Percentiles rank a stretch among this genome's conserved stretches.
Conservation (phyloP, 192 early-diverging fungal genomes). For the Jimgerdemannia lactiflua region DNA sequence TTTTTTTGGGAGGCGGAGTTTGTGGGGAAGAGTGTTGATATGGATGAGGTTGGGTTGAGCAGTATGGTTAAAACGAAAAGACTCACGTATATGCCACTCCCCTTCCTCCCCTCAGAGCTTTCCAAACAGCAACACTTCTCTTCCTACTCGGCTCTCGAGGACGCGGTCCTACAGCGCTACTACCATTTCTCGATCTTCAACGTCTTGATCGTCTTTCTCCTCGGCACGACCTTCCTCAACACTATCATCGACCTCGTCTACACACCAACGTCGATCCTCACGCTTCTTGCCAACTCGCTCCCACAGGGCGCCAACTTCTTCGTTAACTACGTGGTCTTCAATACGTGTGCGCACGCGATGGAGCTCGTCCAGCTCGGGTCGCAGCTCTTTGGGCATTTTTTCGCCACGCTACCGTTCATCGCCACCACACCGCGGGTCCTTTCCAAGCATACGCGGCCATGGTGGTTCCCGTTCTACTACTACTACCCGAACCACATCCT, state of each 20-base stretch:
- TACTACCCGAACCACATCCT: conserved; percentile 61
- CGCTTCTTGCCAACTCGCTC: conserved; percentile 43
- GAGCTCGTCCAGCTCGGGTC: conserved; percentile 58
- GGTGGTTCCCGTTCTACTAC: conserved; percentile 60
- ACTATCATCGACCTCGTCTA: conserved; percentile 45
- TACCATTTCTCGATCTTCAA: conserved; percentile 65
- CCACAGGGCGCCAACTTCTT: conserved; percentile 61
- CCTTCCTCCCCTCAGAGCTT: conserved; percentile 32
- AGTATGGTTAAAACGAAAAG: background rate
- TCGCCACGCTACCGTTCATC: conserved; percentile 42
- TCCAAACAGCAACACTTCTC: conserved; percentile 55
- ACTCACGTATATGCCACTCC: background rate
- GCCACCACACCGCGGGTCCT: conserved; percentile 53
- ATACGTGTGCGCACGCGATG: conserved; percentile 53
- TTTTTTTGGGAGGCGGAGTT: background rate
- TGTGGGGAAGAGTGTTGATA: background rate
- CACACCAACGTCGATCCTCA: conserved; percentile 47
- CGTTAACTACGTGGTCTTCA: conserved; percentile 59
- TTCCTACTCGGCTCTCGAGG: conserved; percentile 56
- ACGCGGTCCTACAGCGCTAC: conserved; percentile 49
- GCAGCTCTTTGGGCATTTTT: conserved; percentile 46
- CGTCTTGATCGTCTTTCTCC: conserved; percentile 56
- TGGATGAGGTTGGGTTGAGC: background rate
- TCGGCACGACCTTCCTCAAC: conserved; percentile 52
- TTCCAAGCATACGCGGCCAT: conserved; percentile 39